Base-by-base conservation (phyloP, 805 yeast species). In the Kuraishia piskuri region DNA sequence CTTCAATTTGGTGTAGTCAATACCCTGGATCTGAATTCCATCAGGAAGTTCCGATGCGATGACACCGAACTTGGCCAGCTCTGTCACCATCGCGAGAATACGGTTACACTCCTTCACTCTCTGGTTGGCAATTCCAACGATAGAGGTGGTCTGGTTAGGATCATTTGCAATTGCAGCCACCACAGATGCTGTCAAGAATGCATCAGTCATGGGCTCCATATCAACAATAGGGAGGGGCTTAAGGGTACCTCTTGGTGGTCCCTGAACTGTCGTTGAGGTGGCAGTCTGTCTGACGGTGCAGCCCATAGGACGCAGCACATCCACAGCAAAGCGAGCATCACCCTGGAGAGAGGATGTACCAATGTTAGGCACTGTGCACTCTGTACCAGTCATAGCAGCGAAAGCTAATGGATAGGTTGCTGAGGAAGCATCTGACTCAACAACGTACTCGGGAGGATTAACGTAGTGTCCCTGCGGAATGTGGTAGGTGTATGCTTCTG, bases 201-300 rank as follows among this genome's bases (percentile, higher is more conserved):
- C 99, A 70, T 94, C 99, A 0, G 99, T 94, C 99, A 94, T 94
- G 53, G 99, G 98, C 71, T 94, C 99, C 99, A 94, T 94, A 66
- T 94, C 97, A 54, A 94, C 86, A 57, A 75, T 79, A 12, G 82
- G 74, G 57, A 94, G 73, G 6, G 96, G 88, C 62, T 76, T 79
- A 58, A 94, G 75, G 0, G 68, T 56, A 17, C 95, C 95, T 44
- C 70, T 70, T 20, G 86, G 74, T 5, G 97, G 97, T 50, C 97
- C 98, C 46, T 85, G 81, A 8, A 94, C 98, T 0, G 97, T 90
- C 0, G 99, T 94, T 2, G 95, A 83, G 1, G 87, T 82, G 1
- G 78, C 86, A 1, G 94, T 81, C 72, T 94, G 99, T 48, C 69
- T 76, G 22, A 94, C 99, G 1, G 64, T 71, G 69, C 98, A 94